phyloP scores from a whole-genome alignment of 768 basidiomycete genomes.

The Chalciporus sphaerocephalus region DNA sequence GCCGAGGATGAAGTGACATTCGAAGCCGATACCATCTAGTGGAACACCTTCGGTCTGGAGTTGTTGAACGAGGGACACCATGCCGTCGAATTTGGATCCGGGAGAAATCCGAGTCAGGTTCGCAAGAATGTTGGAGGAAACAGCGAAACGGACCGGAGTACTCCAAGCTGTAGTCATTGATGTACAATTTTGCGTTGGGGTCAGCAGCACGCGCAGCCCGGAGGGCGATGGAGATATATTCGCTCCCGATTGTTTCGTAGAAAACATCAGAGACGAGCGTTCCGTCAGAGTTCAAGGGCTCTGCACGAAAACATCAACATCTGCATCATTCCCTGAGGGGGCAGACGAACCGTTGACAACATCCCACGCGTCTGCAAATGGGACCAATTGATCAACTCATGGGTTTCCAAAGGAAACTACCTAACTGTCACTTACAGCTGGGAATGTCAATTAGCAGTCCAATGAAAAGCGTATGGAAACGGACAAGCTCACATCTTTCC shows the following conservation, averaged over 20 bases:
- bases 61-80: conserved; percentile 49
- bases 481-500: conserved; percentile 9
- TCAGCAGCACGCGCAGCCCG: conserved; percentile 29
- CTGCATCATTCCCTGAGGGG: background rate
- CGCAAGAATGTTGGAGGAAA: background rate
- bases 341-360: conserved; percentile 16
- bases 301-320: background rate
- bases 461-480: background rate
- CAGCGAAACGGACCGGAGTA: conserved; percentile 17
- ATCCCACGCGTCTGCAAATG: conserved; percentile 17
- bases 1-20: conserved; percentile 58
- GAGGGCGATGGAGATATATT: conserved; percentile 49
- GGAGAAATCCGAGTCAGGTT: background rate
- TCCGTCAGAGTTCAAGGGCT: conserved; percentile 50
- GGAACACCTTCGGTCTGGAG: conserved; percentile 47
- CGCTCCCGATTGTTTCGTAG: conserved; percentile 44
- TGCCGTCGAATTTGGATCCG: conserved; percentile 39
- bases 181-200: conserved; percentile 30
- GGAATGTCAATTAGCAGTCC: background rate
- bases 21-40: conserved; percentile 59
- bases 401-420: background rate
- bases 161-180: conserved; percentile 31
- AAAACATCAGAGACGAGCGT: conserved; percentile 51
- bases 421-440: conserved; percentile 14
- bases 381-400: background rate